Evolutionary conservation across 331 rosid species (phyloP), one percentile per base, ranked within the genome.

Genomic region (Arachis monticola): DNA sequence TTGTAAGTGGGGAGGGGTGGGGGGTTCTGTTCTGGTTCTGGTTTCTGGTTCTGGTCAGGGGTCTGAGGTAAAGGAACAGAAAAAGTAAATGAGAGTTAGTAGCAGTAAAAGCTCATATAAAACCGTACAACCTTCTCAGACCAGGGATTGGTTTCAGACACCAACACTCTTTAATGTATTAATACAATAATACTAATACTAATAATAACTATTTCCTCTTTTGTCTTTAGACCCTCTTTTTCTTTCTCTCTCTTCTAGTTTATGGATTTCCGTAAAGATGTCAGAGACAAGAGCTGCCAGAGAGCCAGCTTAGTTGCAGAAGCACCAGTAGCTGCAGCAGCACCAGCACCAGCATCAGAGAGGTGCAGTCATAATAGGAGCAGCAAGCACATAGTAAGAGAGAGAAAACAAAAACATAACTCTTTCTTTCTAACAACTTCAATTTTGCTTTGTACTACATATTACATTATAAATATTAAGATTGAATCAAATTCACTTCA

Each of bases 261-360:
- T 87, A 87, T 89, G 91, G 87, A 82, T 89, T 93, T 93, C 96
- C 84, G 97, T 87, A 85, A 84, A 83, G 87, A 72, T 88, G 95
- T 92, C 97, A 94, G 97, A 87, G 93, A 94, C 99, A 88, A 76
- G 91, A 81, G 85, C 80, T 91, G 96, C 83, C 85, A 87, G 81
- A 79, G 73, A 62, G 72, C 83, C 91, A 81, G 88, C 85, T 45
- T 67, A 77, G 79, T 66, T 72, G 63, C 72, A 77, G 83, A 78
- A 72, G 83, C 93, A 90, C 91, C 69, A 82, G 83, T 81, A 74
- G 79, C 61, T 72, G 63, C 72, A 77, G 83, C 40, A 35, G 63
- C 72, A 77, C 82, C 76, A 72, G 83, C 93, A 90, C 89, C 69
- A 82, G 83, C 82, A 74, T 42, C 89, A 88, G 91, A 83, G 91